phyloP scores from a whole-genome alignment of 768 basidiomycete species.

The Naganishia antarctica region DNA sequence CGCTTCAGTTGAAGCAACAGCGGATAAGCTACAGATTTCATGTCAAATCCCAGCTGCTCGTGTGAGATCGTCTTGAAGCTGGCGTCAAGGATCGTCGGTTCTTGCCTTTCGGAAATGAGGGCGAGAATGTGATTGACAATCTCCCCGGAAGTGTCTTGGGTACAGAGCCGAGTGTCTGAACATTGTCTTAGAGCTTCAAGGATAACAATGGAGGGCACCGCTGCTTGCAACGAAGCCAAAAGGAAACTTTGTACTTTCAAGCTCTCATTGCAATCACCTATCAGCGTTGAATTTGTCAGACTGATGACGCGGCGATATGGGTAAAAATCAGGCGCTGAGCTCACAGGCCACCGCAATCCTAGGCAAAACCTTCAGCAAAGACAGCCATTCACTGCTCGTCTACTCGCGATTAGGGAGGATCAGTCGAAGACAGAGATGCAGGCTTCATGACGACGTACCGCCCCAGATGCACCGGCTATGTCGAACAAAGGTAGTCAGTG shows the following conservation, averaged over 20 bases:
- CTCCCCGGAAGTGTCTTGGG: constrained; percentile 3
- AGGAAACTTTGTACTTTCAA: not conserved
- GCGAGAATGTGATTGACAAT: constrained; percentile 24
- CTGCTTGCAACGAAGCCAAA: not conserved
- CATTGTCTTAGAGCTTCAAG: constrained; percentile 4
- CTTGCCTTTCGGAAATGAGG: constrained; percentile 19
- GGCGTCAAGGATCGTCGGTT: constrained; percentile 19
- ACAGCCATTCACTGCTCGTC: constrained; percentile 15
- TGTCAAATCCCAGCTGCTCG: constrained; percentile 12
- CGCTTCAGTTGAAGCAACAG: constrained; percentile 21
- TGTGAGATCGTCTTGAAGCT: constrained; percentile 8
- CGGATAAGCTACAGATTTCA: constrained; percentile 23
- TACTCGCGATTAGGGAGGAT: not conserved
- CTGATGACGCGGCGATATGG: no score
- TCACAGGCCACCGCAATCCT: constrained; percentile 8
- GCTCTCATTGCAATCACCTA: not conserved
- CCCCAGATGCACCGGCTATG: not conserved
- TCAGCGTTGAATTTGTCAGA: not conserved
- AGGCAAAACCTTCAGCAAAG: constrained; percentile 21
- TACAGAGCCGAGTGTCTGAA: not conserved
- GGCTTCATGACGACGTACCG: not conserved
- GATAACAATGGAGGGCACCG: not conserved
- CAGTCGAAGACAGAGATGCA: not conserved
- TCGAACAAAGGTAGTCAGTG: no score
- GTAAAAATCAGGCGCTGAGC: no score